These are phyloP conservation scores for Bipolaris cookei DNA, from an alignment of 2,329 filamentous ascomycete genomes.

Conservation along the genomic window DNA sequence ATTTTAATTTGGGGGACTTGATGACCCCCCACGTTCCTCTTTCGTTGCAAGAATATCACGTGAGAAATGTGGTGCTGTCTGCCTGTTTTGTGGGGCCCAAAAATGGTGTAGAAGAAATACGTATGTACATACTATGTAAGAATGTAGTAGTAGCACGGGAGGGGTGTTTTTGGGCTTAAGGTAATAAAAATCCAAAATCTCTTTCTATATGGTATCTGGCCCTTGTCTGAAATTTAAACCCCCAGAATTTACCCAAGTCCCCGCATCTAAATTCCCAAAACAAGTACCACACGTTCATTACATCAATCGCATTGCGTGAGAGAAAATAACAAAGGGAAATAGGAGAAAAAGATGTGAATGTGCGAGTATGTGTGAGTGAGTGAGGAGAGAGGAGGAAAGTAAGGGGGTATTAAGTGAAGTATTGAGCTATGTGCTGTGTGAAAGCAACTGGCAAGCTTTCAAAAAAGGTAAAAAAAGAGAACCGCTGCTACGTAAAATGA, in stretches of 20 bases:
- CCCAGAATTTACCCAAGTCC: neutral
- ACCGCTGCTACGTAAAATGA: conserved; percentile 9
- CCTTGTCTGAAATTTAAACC: neutral
- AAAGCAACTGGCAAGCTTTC: conserved; percentile 2
- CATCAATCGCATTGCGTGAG: conserved; percentile 15
- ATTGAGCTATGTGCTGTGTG: conserved; percentile 4
- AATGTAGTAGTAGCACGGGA: too few species aligned
- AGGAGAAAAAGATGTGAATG: neutral
- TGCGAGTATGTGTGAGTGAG: too few species aligned
- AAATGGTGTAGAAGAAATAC: neutral
- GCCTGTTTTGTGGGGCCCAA: too few species aligned
- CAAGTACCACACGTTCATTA: conserved; percentile 10
- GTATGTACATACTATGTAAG: neutral
- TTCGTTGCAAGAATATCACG: too few species aligned
- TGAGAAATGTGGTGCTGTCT: too few species aligned
- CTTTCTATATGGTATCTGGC: conserved; percentile 15
- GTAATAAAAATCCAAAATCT: neutral
- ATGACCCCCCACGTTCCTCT: too few species aligned
- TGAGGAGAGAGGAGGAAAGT: neutral
- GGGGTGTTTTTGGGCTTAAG: neutral
- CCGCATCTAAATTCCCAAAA: neutral
- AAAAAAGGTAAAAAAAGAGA: neutral
- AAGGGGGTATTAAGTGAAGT: conserved; percentile 15
- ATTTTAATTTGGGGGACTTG: too few species aligned
- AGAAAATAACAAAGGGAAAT: neutral